Evolutionary conservation across 169 alveolate genomes (phyloP), one percentile per base, ranked within the genome.

Genomic region (Hepatocystis sp.): DNA sequence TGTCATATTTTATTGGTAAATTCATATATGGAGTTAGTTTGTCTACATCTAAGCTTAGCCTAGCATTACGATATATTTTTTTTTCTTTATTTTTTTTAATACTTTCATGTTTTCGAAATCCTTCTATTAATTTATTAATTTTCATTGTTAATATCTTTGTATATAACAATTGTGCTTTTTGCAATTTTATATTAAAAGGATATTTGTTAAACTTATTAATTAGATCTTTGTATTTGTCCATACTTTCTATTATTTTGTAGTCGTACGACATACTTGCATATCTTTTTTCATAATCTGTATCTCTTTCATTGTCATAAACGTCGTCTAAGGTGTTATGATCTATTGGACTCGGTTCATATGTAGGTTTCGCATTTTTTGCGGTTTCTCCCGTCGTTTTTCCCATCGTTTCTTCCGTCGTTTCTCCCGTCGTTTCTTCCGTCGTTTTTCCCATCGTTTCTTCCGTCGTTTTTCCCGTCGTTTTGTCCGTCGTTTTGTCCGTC

Each of bases 1-100:
- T 90, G 30, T 93, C 91, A 49, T 90, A 92, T 56, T 92, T 90
- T n/a, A 63, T 52, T 1, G 95, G 95, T 42, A 91, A 88, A 61
- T 93, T 51, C 51, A 92, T 44, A 78, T 86, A 92, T 5, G 95
- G 95, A 7, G 92, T 86, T 13, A 92, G 84, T 4, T 93, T 88
- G 39, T 92, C 85, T 39, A 84, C 49, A 81, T 92, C 89, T 23
- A 92, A 19, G 39, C 68, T 84, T 36, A 66, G 25, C 23, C 66
- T 15, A 5, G 66, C 65, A 36, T 78, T 55, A 2, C 88, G 25
- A 64, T 63, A 64, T 2, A 63, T 52, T 28, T 63, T 85, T 36
- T 71, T 67, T n/a, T 44, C 85, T 3, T 63, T 34, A 46, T 67
- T 66, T 25, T 55, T 53, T 39, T 67, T 67, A n/a, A 53, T 51